Conservation (phyloP, 2,329 filamentous ascomycete species). For the Orbilia quercus region DNA sequence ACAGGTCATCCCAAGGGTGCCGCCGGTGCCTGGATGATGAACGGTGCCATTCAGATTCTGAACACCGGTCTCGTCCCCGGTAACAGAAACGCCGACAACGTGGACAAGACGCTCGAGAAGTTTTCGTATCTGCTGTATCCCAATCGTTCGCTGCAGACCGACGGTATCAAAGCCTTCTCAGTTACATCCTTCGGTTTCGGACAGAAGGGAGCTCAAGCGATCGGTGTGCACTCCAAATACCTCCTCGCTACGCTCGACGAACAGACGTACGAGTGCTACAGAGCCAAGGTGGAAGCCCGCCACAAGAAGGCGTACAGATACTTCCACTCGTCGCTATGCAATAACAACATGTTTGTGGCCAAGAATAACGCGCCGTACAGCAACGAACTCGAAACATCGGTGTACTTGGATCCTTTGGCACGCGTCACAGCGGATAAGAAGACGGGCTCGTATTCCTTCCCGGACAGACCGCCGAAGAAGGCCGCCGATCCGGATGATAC, state of each 20-base stretch:
- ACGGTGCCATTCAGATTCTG: conserved; percentile 94
- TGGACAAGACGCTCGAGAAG: conserved; percentile 95
- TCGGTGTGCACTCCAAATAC: conserved; percentile 96
- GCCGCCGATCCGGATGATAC: conserved; percentile 73
- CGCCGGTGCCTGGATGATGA: conserved; percentile 99
- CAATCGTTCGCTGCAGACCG: conserved; percentile 92
- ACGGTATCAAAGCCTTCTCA: conserved; percentile 97
- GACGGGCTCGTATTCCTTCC: conserved; percentile 79
- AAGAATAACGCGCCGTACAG: conserved; percentile 92
- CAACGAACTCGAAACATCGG: conserved; percentile 83
- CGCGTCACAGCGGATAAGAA: conserved; percentile 89
- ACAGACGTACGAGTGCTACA: conserved; percentile 82
- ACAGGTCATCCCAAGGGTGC: conserved; percentile 99
- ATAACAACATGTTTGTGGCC: conserved; percentile 96
- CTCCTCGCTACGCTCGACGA: conserved; percentile 93
- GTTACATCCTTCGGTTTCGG: conserved; percentile 99
- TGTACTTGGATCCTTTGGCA: conserved; percentile 93
- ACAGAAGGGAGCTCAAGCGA: conserved; percentile 97
- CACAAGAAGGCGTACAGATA: conserved; percentile 99
- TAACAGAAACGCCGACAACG: conserved; percentile 97
- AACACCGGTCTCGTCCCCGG: conserved; percentile 94
- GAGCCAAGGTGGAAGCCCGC: conserved; percentile 85
- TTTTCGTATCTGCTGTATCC: conserved; percentile 99
- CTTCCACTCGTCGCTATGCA: conserved; percentile 98
- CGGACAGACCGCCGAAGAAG: conserved; percentile 75